Base-by-base conservation (phyloP, 305 asterid genomes). In the Salvia sclarea region DNA sequence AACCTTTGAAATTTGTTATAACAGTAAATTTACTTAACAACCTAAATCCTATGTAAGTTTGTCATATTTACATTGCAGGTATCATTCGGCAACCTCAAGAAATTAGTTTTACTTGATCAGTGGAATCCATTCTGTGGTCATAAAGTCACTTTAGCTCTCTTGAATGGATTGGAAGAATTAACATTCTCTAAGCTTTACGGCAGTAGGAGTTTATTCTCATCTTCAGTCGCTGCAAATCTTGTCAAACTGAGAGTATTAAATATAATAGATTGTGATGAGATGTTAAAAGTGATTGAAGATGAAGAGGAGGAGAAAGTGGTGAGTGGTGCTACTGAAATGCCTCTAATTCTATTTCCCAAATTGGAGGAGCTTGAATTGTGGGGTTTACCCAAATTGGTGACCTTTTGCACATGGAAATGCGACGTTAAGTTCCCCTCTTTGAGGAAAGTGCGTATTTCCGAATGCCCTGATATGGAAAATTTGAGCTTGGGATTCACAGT, bases 371-470 rank as follows among this genome's bases (percentile, higher is more conserved):
- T n/a, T n/a, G n/a, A n/a, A n/a, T n/a, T n/a, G n/a, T n/a, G n/a
- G n/a, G n/a, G n/a, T n/a, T n/a, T 41, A 14, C 60, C 63, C 35
- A 50, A 70, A 4, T 22, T 70, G 62, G 17, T 14, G 45, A 14
- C 18, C 12, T 60, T 70, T 5, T 48, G 70, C 2, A 21, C 9
- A 31, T 30, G 28, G 50, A 38, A 4, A 38, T 25, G 62, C 14
- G 62, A 22, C 24, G 20, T 60, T 13, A 44, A 59, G 44, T 37
- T 70, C 31, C 50, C 59, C 1, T 72, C 66, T 7, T 41, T 72
- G 53, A 4, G 1, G 2, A 0, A 0, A 17, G 13, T 62, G 37
- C n/a, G n/a, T n/a, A n/a, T 0, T 0, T 0, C 41, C 62, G 14
- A 0, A n/a, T 61, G 64, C 50, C 57, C 49, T 11, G 0, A 41